Evolutionary conservation across 768 basidiomycete genomes (phyloP), one percentile per base, ranked within the genome.

Genomic region (Rhodosporidiobolus sp.): DNA sequence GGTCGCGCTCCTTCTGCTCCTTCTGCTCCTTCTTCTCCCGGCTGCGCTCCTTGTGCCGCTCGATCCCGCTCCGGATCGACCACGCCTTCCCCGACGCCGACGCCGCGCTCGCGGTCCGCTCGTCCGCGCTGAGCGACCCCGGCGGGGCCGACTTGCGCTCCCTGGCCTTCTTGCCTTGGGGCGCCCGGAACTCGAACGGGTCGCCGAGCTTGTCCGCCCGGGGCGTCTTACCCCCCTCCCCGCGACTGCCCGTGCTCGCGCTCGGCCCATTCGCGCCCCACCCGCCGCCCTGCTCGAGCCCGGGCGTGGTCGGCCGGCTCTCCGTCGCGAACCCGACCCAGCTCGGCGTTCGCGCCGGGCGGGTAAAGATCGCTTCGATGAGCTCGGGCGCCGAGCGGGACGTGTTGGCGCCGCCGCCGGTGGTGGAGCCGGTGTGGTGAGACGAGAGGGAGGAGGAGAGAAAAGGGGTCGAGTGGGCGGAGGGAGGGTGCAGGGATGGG

Each of bases 331-430:
- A 56, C 11, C 64, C 64, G 61, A 54, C 55, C 45, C 53, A 14
- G 49, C 24, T 16, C 3, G 50, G 57, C 22, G 50, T n/a, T 20
- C 46, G 48, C 5, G 54, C 49, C 24, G 70, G 67, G 1, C 67
- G 70, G 52, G 72, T 75, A 61, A 75, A 75, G 50, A 75, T 46
- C 11, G 38, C 34, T 17, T 75, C 70, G 60, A 75, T 55, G 50
- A 75, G 48, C 28, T 75, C 74, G 38, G 58, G 9, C 22, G 74
- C 70, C 43, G 60, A 56, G 45, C 74, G 70, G 24, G 52, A 35
- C 26, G 38, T 38, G 43, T 34, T 24, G 2, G 50, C 9, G 4
- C 6, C 53, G 4, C 6, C 53, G 32, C 45, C 20, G 17, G 26
- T 28, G 26, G 56, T 26, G 22, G 1, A 22, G 20, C 7, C 48